Evolutionary conservation across 2,329 filamentous ascomycete species (phyloP).

Genomic region (Penicillium rolfsii): DNA sequence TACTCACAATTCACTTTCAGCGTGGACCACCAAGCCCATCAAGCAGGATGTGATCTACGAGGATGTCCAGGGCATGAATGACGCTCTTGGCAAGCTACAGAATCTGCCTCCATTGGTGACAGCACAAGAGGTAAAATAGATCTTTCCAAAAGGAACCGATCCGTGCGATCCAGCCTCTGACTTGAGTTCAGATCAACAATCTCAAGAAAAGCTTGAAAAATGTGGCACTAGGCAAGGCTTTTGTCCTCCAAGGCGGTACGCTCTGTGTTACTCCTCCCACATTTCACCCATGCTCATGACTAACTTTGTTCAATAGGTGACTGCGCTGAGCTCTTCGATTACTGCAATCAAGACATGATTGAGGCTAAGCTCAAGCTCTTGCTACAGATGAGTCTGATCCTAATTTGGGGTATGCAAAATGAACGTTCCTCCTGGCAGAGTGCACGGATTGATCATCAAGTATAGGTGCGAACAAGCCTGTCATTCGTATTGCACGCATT

Average conservation of each 20-base stretch:
- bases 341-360: conserved; percentile 86
- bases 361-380: conserved; percentile 96
- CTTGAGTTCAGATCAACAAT: conserved; percentile 62
- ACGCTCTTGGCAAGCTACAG: conserved; percentile 48
- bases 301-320: conserved; percentile 54
- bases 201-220: conserved; percentile 79
- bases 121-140: conserved; percentile 17
- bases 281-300: neutral
- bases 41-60: conserved; percentile 53
- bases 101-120: conserved; percentile 49
- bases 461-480: conserved; percentile 67
- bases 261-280: neutral
- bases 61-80: conserved; percentile 45
- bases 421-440: neutral
- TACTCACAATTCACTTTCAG: conserved; percentile 21
- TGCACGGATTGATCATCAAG: conserved; percentile 3
- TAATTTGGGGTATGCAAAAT: conserved; percentile 73
- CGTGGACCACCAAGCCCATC: conserved; percentile 51
- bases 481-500: conserved; percentile 93
- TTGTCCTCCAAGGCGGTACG: conserved; percentile 85
- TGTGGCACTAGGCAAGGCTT: conserved; percentile 87
- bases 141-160: neutral
- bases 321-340: conserved; percentile 96
- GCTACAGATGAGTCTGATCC: conserved; percentile 92
- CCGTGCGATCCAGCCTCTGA: neutral